Percentiles rank a stretch among this genome's conserved stretches.
Evolutionary conservation across 78 protist genomes (phyloP).

Genomic region (Dictyostelium discoideum): DNA sequence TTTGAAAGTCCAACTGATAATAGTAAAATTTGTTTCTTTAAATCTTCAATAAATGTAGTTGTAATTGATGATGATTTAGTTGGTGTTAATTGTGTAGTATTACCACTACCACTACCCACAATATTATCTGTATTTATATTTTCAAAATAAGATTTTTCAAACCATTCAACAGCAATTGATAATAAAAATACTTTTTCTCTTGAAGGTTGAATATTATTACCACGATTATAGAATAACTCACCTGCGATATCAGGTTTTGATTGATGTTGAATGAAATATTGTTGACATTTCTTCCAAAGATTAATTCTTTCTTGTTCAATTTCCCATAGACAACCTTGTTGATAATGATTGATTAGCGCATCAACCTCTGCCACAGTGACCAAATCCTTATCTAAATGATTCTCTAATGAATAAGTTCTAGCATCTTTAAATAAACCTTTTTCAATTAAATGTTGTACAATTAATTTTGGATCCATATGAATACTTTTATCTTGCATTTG

Average conservation of each 20-base stretch:
- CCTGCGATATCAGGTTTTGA: slow-evolving; percentile 55
- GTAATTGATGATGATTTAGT: not conserved
- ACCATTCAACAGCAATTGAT: slow-evolving; percentile 36
- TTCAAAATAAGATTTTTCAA: slow-evolving; percentile 11
- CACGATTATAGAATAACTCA: slow-evolving; percentile 29
- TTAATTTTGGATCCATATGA: slow-evolving; percentile 54
- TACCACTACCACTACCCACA: too few relatives aligned
- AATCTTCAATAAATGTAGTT: slow-evolving; percentile 23
- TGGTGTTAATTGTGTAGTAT: not conserved
- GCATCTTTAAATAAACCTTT: slow-evolving; percentile 66
- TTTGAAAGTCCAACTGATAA: slow-evolving; percentile 52
- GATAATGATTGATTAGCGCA: slow-evolving; percentile 43
- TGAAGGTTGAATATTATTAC: not conserved
- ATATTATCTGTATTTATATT: not conserved
- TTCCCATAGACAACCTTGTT: slow-evolving; percentile 76
- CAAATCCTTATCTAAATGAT: slow-evolving; percentile 35
- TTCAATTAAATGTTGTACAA: slow-evolving; percentile 40
- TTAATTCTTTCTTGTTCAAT: slow-evolving; percentile 72
- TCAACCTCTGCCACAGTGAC: slow-evolving; percentile 56
- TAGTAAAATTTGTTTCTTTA: slow-evolving; percentile 50
- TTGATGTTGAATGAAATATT: slow-evolving; percentile 45
- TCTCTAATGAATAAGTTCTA: slow-evolving; percentile 29
- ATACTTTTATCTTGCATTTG: slow-evolving; percentile 39
- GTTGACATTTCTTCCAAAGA: slow-evolving; percentile 79
- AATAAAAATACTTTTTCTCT: slow-evolving; percentile 49